Base-by-base conservation (phyloP, 306 rosid genomes). In the Vicia villosa region DNA sequence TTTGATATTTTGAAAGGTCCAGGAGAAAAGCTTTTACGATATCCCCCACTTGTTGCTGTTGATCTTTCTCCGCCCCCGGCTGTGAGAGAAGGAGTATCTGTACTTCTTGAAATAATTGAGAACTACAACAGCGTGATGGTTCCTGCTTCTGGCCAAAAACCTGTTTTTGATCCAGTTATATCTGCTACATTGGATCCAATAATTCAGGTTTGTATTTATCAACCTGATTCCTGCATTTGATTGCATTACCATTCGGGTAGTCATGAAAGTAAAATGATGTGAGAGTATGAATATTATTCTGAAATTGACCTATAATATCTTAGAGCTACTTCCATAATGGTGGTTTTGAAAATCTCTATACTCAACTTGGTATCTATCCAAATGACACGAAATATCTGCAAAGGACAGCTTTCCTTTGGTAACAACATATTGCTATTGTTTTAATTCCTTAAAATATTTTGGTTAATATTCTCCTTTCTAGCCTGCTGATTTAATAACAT, bases 31-130 rank as follows among this genome's bases (percentile, higher is more conserved):
- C 95, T 94, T 83, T 76, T 91, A 79, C 86, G 99, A 66, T 94
- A 91, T 80, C 97, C 96, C 72, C 88, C 99, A 20, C 87, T 90
- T 68, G 97, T 94, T 78, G 85, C 95, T 60, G 87, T 88, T 80
- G 99, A 94, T 83, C 97, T 94, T 76, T 88, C 99, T 66, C 96
- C 99, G 1, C 97, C 97, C 7, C 84, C 88, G n/a, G 99, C 97
- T 19, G 95, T 94, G 68, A 91, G 96, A 83, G 99, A 94, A 80
- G 99, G 96, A 73, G 92, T 91, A 73, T 87, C 97, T 45, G 52
- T 91, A 66, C 90, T 94, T 76, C 94, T 94, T 76, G 99, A 94
- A 86, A 82, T 94, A 65, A 91, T 94, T 57, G 95, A 84, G 61
- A 94, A 79, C 70, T 81, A 94, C 49, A 82, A 94, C 77, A 78